These are phyloP conservation scores for Sporothrix luriei DNA, from an alignment of 2,329 filamentous ascomycete genomes.

Conservation along the genomic window DNA sequence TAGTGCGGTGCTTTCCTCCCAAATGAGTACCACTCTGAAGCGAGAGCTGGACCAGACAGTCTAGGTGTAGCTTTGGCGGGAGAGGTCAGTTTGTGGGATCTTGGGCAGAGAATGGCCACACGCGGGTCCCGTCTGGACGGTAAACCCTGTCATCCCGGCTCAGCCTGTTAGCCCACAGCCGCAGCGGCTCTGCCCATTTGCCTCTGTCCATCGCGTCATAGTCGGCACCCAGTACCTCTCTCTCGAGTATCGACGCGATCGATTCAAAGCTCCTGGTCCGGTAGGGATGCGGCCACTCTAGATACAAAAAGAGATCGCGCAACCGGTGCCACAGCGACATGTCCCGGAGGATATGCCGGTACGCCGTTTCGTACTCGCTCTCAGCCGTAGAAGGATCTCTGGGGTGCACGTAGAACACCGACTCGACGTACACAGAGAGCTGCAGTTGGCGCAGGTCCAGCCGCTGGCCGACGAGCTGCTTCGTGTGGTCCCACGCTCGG, in stretches of 20 bases:
- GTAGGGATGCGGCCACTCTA: slow-evolving; percentile 8
- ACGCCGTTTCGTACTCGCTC: background rate
- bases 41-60: too few relatives aligned
- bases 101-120: background rate
- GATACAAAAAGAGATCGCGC: slow-evolving; percentile 12
- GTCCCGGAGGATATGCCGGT: background rate
- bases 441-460: slow-evolving; percentile 1
- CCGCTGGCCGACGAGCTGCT: background rate
- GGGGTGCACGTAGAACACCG: background rate
- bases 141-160: background rate
- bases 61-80: too few relatives aligned
- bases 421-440: background rate
- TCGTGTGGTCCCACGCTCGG: background rate
- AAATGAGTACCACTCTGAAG: too few relatives aligned
- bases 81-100: too few relatives aligned
- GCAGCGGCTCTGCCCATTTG: background rate
- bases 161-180: background rate
- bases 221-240: background rate
- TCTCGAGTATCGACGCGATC: background rate
- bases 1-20: too few relatives aligned
- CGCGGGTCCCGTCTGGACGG: background rate
- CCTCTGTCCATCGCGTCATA: slow-evolving; percentile 6
- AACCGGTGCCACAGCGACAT: background rate
- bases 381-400: background rate
- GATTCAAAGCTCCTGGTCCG: background rate